Evolutionary conservation across 2,329 filamentous ascomycete genomes (phyloP), one percentile per base, ranked within the genome.

Genomic region (Coniochaeta sp.): DNA sequence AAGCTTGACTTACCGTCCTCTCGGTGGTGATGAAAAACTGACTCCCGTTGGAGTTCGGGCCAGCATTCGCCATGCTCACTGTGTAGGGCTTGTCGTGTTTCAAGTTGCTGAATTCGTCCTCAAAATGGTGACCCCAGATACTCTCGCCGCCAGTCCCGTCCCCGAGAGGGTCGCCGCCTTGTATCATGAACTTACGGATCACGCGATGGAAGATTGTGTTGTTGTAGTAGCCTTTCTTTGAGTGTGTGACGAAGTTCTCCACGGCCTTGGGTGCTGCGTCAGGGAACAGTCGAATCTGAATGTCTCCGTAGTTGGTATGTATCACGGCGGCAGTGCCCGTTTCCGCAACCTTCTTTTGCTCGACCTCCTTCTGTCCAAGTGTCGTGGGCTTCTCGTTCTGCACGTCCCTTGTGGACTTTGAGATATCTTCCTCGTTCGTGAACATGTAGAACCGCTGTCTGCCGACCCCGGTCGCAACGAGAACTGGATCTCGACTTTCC

Each of bases 1-100:
- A 53, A 45, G 32, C 33, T 20, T 12, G 18, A 77, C 83, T 73
- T 73, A 87, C 85, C 58, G 94, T 91, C 73, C 95, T 95, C 70
- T 96, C 95, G 0, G 92, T 96, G 0, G 94, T 99, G 59, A 99
- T 96, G 63, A 99, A 99, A 67, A 99, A 99, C 67, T 99, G 94
- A 63, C 87, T 94, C 13, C 88, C 94, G 65, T 99, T 99, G 31
- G 91, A 96, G 62, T 92, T 91, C 0, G 91, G 90, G 0, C 94
- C 94, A 0, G 94, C 92, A 67, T 99, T 99, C 12, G 94, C 94
- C 94, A 99, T 99, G 66, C 89, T 95, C 53, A 97, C 77, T 0
- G 91, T 97, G 67, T 96, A 99, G 2, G 94, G 87, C 71, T 94
- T 95, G 72, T 99, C 94, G 64, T 99, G 94, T 67, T 87, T 89